Base-by-base conservation (phyloP, 2,329 filamentous ascomycete species). In the Trichoderma lentiforme region DNA sequence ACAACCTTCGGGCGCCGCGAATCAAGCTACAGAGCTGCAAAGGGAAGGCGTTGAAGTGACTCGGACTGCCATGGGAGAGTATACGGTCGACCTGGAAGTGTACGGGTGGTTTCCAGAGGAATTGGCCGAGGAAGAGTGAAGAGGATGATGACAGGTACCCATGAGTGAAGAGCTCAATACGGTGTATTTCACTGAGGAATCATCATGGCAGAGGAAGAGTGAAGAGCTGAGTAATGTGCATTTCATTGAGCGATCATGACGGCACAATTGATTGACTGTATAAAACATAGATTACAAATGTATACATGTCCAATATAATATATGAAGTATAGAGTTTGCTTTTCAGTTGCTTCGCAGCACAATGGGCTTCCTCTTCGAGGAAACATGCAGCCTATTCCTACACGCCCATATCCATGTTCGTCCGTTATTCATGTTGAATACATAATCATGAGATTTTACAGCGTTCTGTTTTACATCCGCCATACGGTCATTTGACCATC, bases 101-200 rank as follows among this genome's bases (percentile, higher is more conserved):
- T 88, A 83, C 74, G 88, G 88, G 1, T 90, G 88, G 88, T 90
- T 89, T 73, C 88, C 88, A 4, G 75, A 81, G 0, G 74, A 75
- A 8, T 74, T 89, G 43, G 87, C 87, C 0, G 88, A 86, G 0
- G 83, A 83, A 28, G 72, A 36, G 18, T 68, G 36, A 68, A 4
- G 9, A 30, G 28, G 28, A 6, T 30, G 28, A 6, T 30, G 8
- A 32, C 30, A 5, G 5, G 15, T 36, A 8, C 6, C n/a, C 9
- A 60, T 36, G 3, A 18, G 26, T 21, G 43, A 24, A 26, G 28
- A 18, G 24, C 1, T 28, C n/a, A 15, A 24, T 39, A 39, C 14
- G 36, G 8, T 4, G 26, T 28, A 21, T 9, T 34, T n/a, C 9
- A 57, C 9, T 11, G 32, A 39, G 15, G 14, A 18, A 39, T 57